Conservation (phyloP, 495 filamentous ascomycete species). For the Barbatosphaeria neglecta region DNA sequence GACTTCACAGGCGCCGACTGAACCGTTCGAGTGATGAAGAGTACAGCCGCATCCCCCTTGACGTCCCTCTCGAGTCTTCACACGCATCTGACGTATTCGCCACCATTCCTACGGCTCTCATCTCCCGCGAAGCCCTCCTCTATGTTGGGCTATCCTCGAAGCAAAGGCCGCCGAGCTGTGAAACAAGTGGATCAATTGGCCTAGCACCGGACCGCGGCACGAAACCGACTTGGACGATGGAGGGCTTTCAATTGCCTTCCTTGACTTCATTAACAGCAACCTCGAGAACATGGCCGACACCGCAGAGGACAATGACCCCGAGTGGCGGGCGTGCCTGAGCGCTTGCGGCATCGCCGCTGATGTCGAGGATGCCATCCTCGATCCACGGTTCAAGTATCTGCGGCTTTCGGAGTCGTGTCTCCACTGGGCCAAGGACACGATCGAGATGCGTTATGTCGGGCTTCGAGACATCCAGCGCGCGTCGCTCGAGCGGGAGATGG, state of each 20-base stretch:
- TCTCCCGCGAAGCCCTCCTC: conserved; percentile 3
- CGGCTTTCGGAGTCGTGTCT: conserved; percentile 8
- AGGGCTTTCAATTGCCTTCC: conserved; percentile 4
- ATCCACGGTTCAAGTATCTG: conserved; percentile 4
- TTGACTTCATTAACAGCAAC: conserved; percentile 5
- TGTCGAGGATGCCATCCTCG: conserved; percentile 7
- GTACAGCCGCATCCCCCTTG: neutral
- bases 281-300: conserved; percentile 3
- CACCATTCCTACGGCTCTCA: conserved; percentile 4
- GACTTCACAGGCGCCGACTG: conserved; percentile 3
- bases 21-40: conserved; percentile 3
- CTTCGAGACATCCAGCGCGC: neutral
- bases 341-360: conserved; percentile 4
- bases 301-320: neutral
- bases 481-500: too few relatives aligned
- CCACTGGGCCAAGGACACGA: conserved; percentile 6
- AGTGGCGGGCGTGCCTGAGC: conserved; percentile 7
- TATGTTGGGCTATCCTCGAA: conserved; percentile 5
- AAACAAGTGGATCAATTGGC: conserved; percentile 8
- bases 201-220: neutral
- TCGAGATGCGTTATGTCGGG: conserved; percentile 3
- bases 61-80: neutral
- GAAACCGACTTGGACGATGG: conserved; percentile 6
- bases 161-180: conserved; percentile 1
- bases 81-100: conserved; percentile 5